phyloP scores from a whole-genome alignment of 345 rosid genomes.

The Barbarea vulgaris region DNA sequence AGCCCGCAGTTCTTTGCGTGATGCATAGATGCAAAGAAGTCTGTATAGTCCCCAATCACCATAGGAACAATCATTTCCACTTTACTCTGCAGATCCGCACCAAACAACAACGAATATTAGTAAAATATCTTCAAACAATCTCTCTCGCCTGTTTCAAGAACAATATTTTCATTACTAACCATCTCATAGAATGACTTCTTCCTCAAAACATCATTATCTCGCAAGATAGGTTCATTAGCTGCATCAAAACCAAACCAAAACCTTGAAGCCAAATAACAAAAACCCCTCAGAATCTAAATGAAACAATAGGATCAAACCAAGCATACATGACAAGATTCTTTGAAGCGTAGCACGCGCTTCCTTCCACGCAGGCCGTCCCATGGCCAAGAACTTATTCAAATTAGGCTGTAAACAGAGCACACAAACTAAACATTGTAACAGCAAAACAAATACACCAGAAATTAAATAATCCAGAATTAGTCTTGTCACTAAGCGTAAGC shows the following conservation, averaged over 20 bases:
- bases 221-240: slow-evolving; percentile 69
- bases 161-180: slow-evolving; percentile 44
- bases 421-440: slow-evolving; percentile 11
- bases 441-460: slow-evolving; percentile 2
- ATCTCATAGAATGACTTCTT: slow-evolving; percentile 62
- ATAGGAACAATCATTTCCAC: slow-evolving; percentile 89
- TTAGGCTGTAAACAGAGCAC: slow-evolving; percentile 62
- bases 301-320: slow-evolving; percentile 5
- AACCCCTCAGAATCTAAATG: not conserved
- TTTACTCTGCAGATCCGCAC: slow-evolving; percentile 50
- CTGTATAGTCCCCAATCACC: slow-evolving; percentile 91
- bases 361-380: slow-evolving; percentile 96
- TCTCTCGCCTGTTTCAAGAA: not conserved
- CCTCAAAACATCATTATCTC: slow-evolving; percentile 70
- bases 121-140: not conserved
- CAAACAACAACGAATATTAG: slow-evolving; percentile 5
- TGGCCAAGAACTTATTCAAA: slow-evolving; percentile 73
- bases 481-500: not conserved
- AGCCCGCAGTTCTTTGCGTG: slow-evolving; percentile 93
- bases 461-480: not conserved
- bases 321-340: slow-evolving; percentile 73
- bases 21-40: slow-evolving; percentile 92
- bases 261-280: slow-evolving; percentile 5
- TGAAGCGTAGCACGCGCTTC: slow-evolving; percentile 93
- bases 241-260: slow-evolving; percentile 41